A percentile compares a stretch with the other conserved stretches of the same genome.
Conservation (phyloP, 2,329 filamentous ascomycete species). For the Tolypocladium ophioglossoides region DNA sequence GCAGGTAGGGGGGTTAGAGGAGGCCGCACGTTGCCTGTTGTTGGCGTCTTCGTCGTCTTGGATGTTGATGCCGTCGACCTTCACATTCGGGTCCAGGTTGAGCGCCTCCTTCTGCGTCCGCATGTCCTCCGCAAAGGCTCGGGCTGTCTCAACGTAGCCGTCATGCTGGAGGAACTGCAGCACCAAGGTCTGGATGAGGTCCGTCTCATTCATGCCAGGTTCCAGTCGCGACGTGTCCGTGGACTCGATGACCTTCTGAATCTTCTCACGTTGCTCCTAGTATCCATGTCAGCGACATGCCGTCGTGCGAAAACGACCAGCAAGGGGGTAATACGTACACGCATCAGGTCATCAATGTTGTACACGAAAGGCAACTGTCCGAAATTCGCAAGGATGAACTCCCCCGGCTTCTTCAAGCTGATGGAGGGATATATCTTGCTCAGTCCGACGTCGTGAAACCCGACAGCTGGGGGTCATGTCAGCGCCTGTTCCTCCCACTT, state of each 20-base stretch:
- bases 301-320: neutral
- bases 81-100: slow-evolving; percentile 40
- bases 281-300: slow-evolving; percentile 6
- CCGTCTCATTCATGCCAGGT: slow-evolving; percentile 57
- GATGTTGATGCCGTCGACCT: slow-evolving; percentile 51
- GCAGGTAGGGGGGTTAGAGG: neutral
- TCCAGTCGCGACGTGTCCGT: slow-evolving; percentile 51
- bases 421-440: slow-evolving; percentile 56
- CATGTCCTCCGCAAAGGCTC: slow-evolving; percentile 78
- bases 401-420: slow-evolving; percentile 54
- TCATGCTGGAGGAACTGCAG: slow-evolving; percentile 90
- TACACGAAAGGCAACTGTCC: slow-evolving; percentile 72
- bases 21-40: slow-evolving; percentile 65
- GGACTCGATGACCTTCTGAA: slow-evolving; percentile 48
- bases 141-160: slow-evolving; percentile 87
- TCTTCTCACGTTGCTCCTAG: slow-evolving; percentile 48
- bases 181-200: slow-evolving; percentile 69
- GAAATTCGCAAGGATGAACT: slow-evolving; percentile 55
- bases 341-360: slow-evolving; percentile 81
- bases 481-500: neutral
- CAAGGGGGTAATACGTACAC: slow-evolving; percentile 36
- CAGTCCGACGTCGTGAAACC: slow-evolving; percentile 55
- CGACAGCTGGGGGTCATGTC: slow-evolving; percentile 41
- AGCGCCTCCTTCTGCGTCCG: slow-evolving; percentile 62
- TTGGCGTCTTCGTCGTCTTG: slow-evolving; percentile 79